Evolutionary conservation across 1,284 basidiomycete genomes (phyloP).

Genomic region (Fomitopsis pinicola): DNA sequence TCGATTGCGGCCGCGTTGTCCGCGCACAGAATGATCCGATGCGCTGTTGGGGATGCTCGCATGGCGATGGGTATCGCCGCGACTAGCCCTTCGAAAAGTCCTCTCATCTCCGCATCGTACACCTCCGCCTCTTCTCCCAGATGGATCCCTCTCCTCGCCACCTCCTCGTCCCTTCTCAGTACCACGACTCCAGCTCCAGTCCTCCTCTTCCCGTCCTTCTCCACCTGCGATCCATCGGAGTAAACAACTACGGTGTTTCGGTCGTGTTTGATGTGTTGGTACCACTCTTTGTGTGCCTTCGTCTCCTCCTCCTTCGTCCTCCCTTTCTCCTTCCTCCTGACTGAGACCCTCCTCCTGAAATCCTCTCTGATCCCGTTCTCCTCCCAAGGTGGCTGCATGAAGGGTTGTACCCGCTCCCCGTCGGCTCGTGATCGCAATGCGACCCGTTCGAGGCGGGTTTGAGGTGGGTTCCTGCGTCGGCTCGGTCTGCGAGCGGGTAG

Average conservation of each 20-base stretch:
- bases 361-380: background rate
- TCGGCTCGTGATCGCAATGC: background rate
- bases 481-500: background rate
- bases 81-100: background rate
- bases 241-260: constrained; percentile 13
- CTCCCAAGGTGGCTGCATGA: background rate
- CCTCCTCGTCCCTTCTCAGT: constrained; percentile 14
- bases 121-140: constrained; percentile 24
- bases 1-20: constrained; percentile 17
- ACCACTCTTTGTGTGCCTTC: background rate
- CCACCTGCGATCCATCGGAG: constrained; percentile 25
- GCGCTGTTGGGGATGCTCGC: background rate
- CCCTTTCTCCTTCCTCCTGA: constrained; percentile 1
- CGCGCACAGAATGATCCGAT: constrained; percentile 17
- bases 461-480: background rate
- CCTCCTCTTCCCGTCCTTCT: constrained; percentile 15
- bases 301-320: constrained; percentile 9
- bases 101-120: constrained; percentile 25
- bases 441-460: background rate
- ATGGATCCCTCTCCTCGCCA: constrained; percentile 12
- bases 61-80: background rate
- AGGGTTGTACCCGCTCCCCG: background rate
- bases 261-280: background rate
- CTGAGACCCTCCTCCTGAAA: background rate
- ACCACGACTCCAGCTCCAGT: constrained; percentile 9